phyloP scores from a whole-genome alignment of 2,329 filamentous ascomycete genomes.

The Acephala macrosclerotiorum region DNA sequence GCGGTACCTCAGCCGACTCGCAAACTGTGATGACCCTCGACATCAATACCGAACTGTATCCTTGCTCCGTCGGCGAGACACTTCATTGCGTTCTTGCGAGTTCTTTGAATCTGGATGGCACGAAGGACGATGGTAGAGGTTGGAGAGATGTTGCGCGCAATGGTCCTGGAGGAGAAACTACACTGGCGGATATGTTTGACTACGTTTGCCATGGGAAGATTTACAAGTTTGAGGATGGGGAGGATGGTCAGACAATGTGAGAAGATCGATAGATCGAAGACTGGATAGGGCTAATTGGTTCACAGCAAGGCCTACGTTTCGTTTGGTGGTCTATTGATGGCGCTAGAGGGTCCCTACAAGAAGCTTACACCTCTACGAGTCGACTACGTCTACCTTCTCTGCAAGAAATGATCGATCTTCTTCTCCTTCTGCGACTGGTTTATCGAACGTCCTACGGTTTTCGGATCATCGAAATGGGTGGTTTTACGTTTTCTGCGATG shows the following conservation, averaged over 20 bases:
- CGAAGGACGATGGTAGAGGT: slow-evolving; percentile 75
- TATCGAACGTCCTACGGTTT: background rate
- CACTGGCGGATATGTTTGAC: slow-evolving; percentile 80
- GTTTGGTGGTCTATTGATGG: slow-evolving; percentile 90
- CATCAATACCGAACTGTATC: slow-evolving; percentile 93
- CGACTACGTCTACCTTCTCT: slow-evolving; percentile 90
- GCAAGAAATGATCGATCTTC: slow-evolving; percentile 76
- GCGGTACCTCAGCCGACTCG: slow-evolving; percentile 76
- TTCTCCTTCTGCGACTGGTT: background rate
- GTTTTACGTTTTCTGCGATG: background rate
- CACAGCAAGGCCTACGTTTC: slow-evolving; percentile 90
- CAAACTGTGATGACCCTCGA: slow-evolving; percentile 84
- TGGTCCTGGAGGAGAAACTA: slow-evolving; percentile 60
- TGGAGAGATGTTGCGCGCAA: slow-evolving; percentile 79
- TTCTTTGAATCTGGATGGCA: slow-evolving; percentile 86
- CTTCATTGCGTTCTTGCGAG: slow-evolving; percentile 84
- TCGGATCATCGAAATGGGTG: background rate
- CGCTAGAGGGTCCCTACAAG: slow-evolving; percentile 92
- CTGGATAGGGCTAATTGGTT: background rate
- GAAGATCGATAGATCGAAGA: slow-evolving; percentile 46
- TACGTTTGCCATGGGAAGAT: slow-evolving; percentile 91
- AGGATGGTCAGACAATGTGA: slow-evolving; percentile 85
- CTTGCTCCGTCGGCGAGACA: slow-evolving; percentile 75
- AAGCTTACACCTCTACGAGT: slow-evolving; percentile 92
- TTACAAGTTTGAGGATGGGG: slow-evolving; percentile 84